Evolutionary conservation across 805 yeast genomes (phyloP).

Genomic region (Candida schatavii): DNA sequence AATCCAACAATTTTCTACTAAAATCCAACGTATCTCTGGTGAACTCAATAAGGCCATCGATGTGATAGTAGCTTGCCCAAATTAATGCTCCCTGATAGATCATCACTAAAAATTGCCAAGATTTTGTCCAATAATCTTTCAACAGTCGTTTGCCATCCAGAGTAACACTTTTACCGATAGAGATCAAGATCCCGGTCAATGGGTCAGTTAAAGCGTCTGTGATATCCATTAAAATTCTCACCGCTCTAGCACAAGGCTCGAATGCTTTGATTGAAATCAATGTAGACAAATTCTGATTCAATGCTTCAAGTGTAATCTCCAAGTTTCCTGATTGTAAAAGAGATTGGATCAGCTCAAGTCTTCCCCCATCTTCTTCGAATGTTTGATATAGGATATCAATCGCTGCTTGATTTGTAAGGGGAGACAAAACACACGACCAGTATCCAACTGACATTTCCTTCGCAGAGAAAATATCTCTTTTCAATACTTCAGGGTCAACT

Average conservation of each 20-base stretch:
- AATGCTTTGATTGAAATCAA: constrained; percentile 49
- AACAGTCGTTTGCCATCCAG: constrained; percentile 20
- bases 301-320: constrained; percentile 45
- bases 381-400: constrained; percentile 71
- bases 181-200: constrained; percentile 49
- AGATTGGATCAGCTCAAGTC: constrained; percentile 69
- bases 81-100: constrained; percentile 62
- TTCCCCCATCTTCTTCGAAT: constrained; percentile 59
- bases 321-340: constrained; percentile 44
- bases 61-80: constrained; percentile 71
- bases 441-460: constrained; percentile 50
- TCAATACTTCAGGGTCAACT: constrained; percentile 24
- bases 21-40: constrained; percentile 84
- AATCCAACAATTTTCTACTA: constrained; percentile 63
- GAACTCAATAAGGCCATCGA: constrained; percentile 65
- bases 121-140: constrained; percentile 56
- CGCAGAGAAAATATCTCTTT: constrained; percentile 17
- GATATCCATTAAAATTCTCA: constrained; percentile 74
- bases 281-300: constrained; percentile 43
- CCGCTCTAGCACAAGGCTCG: constrained; percentile 75
- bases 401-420: constrained; percentile 65
- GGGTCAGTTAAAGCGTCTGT: constrained; percentile 63
- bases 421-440: constrained; percentile 73
- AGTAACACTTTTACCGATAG: constrained; percentile 11
- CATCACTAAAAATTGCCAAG: constrained; percentile 73